A percentile compares a stretch with the other conserved stretches of the same genome.
Conservation (phyloP, 208 protist species). For the Willaertia magna region DNA sequence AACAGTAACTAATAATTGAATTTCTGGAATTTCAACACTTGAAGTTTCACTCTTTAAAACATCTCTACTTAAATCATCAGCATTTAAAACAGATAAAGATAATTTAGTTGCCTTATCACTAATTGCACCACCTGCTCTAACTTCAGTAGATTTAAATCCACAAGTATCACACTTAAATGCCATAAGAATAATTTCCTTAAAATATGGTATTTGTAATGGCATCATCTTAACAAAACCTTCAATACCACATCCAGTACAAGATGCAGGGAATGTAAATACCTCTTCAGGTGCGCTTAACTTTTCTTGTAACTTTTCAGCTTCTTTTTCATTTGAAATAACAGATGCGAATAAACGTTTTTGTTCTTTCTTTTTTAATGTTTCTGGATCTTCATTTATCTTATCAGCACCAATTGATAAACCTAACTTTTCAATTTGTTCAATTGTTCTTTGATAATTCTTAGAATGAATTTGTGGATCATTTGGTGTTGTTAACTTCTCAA, state of each 20-base stretch:
- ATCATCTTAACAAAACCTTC: conserved; percentile 57
- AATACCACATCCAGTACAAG: conserved; percentile 56
- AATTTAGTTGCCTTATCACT: conserved; percentile 50
- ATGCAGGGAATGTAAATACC: conserved; percentile 33
- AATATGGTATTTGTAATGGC: conserved; percentile 73
- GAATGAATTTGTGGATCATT: conserved; percentile 16
- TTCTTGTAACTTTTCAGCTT: neutral
- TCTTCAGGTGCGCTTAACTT: neutral
- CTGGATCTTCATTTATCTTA: neutral
- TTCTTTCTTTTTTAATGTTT: neutral
- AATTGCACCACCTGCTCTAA: conserved; percentile 74
- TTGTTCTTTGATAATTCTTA: conserved; percentile 8
- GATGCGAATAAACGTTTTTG: neutral
- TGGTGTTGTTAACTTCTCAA: conserved; percentile 15
- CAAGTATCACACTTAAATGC: conserved; percentile 75
- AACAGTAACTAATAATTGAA: conserved; percentile 59
- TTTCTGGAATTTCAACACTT: conserved; percentile 61
- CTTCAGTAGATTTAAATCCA: conserved; percentile 79
- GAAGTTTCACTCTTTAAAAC: conserved; percentile 82
- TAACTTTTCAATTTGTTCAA: conserved; percentile 1
- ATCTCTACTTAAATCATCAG: conserved; percentile 73
- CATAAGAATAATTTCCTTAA: conserved; percentile 85
- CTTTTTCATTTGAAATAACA: neutral
- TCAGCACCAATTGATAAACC: neutral
- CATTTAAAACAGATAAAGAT: conserved; percentile 48